A percentile compares a stretch with the other conserved stretches of the same genome.
These are phyloP conservation scores for Simplicillium aogashimaense DNA, from an alignment of 2,329 filamentous ascomycete genomes.

Conservation along the genomic window DNA sequence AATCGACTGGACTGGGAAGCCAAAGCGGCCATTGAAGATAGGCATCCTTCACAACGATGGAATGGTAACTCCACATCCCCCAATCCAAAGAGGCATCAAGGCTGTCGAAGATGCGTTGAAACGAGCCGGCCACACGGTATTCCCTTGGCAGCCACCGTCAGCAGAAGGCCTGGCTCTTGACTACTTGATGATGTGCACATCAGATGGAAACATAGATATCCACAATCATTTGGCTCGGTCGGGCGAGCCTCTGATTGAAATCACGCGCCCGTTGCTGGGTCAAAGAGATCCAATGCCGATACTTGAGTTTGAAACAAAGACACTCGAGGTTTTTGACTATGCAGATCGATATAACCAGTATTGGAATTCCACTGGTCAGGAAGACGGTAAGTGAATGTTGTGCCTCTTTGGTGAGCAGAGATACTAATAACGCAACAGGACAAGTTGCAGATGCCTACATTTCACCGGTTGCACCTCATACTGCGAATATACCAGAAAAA, in stretches of 20 bases:
- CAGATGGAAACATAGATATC: too few species aligned
- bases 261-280: conserved; percentile 24
- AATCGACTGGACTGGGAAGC: too few species aligned
- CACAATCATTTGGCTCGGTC: conserved; percentile 39
- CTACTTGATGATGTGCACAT: too few species aligned
- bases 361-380: conserved; percentile 44
- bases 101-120: too few species aligned
- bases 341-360: conserved; percentile 53
- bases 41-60: too few species aligned
- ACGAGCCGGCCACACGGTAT: too few species aligned
- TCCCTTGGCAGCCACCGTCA: too few species aligned
- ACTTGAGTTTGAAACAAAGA: conserved; percentile 29
- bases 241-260: conserved; percentile 39
- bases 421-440: conserved; percentile 13
- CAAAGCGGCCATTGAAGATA: too few species aligned
- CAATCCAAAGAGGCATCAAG: too few species aligned
- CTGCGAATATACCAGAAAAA: conserved; percentile 34
- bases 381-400: conserved; percentile 30
- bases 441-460: conserved; percentile 46
- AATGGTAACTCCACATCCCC: too few species aligned
- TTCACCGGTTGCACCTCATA: conserved; percentile 37
- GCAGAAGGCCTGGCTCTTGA: too few species aligned
- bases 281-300: conserved; percentile 14
- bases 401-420: too few species aligned
- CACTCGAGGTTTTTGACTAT: conserved; percentile 41